phyloP scores from a whole-genome alignment of 1,284 basidiomycete species.

The Trichosporon sp. region DNA sequence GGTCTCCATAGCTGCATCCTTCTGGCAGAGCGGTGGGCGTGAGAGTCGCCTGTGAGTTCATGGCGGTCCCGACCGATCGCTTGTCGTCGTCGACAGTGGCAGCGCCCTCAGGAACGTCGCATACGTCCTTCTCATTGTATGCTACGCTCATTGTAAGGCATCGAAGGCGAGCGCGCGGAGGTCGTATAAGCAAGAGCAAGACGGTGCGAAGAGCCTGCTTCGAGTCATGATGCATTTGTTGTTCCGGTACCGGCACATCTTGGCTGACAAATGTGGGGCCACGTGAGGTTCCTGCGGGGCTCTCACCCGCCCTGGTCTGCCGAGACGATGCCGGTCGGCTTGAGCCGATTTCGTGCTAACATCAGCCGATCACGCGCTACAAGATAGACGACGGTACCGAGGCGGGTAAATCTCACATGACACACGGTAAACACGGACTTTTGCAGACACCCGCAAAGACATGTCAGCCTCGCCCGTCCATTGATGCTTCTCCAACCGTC shows the following conservation, averaged over 20 bases:
- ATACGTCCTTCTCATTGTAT: not conserved
- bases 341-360: not conserved
- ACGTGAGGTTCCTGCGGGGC: not conserved
- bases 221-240: too few relatives aligned
- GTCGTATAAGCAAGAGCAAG: not conserved
- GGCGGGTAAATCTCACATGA: too few relatives aligned
- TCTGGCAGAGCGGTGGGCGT: constrained; percentile 7
- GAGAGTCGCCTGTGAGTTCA: constrained; percentile 12
- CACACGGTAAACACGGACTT: too few relatives aligned
- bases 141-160: not conserved
- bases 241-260: not conserved
- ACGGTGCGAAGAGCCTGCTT: not conserved
- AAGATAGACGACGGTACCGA: not conserved
- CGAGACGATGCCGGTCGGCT: not conserved
- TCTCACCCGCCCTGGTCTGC: not conserved
- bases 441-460: not conserved
- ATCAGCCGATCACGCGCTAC: not conserved
- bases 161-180: not conserved
- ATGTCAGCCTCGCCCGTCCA: not conserved
- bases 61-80: not conserved
- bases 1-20: constrained; percentile 8
- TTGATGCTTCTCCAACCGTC: not conserved
- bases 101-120: not conserved
- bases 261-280: not conserved
- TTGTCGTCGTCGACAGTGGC: not conserved